Base-by-base conservation (phyloP, 1,284 basidiomycete genomes). In the Cutaneotrichosporon dermatis region DNA sequence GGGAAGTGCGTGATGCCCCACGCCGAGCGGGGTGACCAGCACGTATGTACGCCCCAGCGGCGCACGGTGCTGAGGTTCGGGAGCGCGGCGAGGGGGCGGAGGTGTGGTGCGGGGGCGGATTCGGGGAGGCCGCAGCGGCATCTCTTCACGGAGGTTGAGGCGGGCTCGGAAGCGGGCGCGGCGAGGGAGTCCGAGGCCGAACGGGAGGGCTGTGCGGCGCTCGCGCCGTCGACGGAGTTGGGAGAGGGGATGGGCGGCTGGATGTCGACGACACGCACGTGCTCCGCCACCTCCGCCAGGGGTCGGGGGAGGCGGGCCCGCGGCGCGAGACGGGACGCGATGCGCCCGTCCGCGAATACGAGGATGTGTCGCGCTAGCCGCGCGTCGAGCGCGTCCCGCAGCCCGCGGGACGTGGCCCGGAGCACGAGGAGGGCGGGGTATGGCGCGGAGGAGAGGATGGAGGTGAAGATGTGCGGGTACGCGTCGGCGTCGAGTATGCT, bases 391-490 rank as follows among this genome's bases (percentile, higher is more conserved):
- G 50, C 43, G 6, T 51, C 54, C 2, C 54, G 49, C 3, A 58
- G n/a, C 4, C 35, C 3, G 6, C 34, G 12, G 39, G 40, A 49
- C 4, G 60, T 54, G 5, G 13, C 40, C 8, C 60, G 60, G 0
- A 62, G 44, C 0, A 40, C 49, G 42, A 58, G 40, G 2, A 62
- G 60, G 4, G 37, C 1, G 11, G n/a, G 11, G 15, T 35, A 52
- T 0, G 53, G 42, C 0, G 60, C 49, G 13, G 44, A 10, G 4
- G 35, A 16, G 15, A 61, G 10, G 12, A 61, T 36, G 2, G 41
- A 12, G 39, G 43, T 42, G 37, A 61, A 40, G 50, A 61, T 55
- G 60, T 51, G 44, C 10, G 60, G 56, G 50, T 52, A 53, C 1
- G 16, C 25, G 9, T 16, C 3, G 33, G 33, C 35, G 52, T 61